Evolutionary conservation across 176 grass and related monocot genomes (phyloP).

Genomic region (Alopecurus myosuroides): DNA sequence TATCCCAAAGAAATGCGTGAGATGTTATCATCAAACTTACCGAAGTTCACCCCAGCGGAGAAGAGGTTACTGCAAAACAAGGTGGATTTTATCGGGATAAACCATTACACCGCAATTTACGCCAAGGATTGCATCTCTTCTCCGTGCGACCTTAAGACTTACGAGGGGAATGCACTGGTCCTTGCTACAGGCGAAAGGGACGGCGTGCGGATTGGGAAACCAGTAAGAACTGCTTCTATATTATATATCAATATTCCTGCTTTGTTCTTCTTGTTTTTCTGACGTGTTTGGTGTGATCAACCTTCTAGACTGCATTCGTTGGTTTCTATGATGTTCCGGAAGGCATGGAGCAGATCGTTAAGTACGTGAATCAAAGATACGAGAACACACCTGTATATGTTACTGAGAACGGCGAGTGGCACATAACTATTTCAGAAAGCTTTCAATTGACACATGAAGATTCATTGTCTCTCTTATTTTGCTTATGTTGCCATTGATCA

Average conservation of each 20-base stretch:
- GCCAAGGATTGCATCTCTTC: conserved; percentile 53
- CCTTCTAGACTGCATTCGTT: conserved; percentile 32
- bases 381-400: neutral
- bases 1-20: conserved; percentile 56
- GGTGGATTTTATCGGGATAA: conserved; percentile 63
- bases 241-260: neutral
- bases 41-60: conserved; percentile 43
- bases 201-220: conserved; percentile 32
- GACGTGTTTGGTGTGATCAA: neutral
- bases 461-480: neutral
- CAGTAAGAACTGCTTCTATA: conserved; percentile 21
- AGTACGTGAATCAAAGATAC: neutral
- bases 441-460: neutral
- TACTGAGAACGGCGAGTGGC: conserved; percentile 30
- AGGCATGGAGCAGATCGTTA: neutral
- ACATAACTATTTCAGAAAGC: neutral
- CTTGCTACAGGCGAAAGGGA: conserved; percentile 2
- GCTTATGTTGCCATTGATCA: neutral
- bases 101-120: conserved; percentile 55
- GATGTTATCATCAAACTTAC: conserved; percentile 34
- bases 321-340: neutral
- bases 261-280: neutral
- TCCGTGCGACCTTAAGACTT: conserved; percentile 24
- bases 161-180: conserved; percentile 38
- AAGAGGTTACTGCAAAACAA: conserved; percentile 32